Evolutionary conservation across 768 basidiomycete genomes (phyloP).

Genomic region (Hygrophorus russula): DNA sequence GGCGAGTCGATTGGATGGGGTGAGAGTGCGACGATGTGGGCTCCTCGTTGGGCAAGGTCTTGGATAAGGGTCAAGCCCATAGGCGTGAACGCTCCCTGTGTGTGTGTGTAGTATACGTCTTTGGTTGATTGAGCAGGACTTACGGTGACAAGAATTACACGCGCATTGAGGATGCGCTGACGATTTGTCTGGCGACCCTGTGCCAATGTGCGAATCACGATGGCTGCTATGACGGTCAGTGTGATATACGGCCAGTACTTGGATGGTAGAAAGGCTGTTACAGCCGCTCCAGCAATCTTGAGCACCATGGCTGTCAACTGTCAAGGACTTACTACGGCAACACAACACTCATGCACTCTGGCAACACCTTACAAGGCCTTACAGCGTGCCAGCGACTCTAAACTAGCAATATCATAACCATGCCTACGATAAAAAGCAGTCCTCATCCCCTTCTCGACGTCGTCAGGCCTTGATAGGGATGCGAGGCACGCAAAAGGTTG

Average conservation of each 20-base stretch:
- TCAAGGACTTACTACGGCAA: too few relatives aligned
- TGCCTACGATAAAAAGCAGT: too few relatives aligned
- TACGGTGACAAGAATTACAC: constrained; percentile 64
- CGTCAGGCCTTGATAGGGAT: too few relatives aligned
- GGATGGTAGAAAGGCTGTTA: constrained; percentile 36
- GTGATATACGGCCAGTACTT: constrained; percentile 46
- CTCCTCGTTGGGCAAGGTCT: constrained; percentile 59
- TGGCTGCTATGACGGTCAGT: constrained; percentile 29
- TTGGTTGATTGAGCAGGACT: constrained; percentile 12
- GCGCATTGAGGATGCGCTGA: constrained; percentile 66
- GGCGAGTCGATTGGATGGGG: constrained; percentile 44
- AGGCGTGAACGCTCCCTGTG: constrained; percentile 66
- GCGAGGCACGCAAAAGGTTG: too few relatives aligned
- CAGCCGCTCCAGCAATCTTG: constrained; percentile 29
- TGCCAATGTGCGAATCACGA: constrained; percentile 45
- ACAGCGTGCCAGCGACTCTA: too few relatives aligned
- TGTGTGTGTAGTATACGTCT: constrained; percentile 3
- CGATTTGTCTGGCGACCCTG: constrained; percentile 63
- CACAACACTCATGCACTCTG: too few relatives aligned
- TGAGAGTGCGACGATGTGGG: constrained; percentile 69
- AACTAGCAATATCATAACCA: too few relatives aligned
- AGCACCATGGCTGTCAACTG: constrained; percentile 48
- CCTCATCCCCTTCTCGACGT: too few relatives aligned
- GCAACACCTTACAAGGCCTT: too few relatives aligned
- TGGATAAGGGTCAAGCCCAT: constrained; percentile 59